Evolutionary conservation across 306 rosid genomes (phyloP), one percentile per base, ranked within the genome.

Genomic region (Glycine soja): DNA sequence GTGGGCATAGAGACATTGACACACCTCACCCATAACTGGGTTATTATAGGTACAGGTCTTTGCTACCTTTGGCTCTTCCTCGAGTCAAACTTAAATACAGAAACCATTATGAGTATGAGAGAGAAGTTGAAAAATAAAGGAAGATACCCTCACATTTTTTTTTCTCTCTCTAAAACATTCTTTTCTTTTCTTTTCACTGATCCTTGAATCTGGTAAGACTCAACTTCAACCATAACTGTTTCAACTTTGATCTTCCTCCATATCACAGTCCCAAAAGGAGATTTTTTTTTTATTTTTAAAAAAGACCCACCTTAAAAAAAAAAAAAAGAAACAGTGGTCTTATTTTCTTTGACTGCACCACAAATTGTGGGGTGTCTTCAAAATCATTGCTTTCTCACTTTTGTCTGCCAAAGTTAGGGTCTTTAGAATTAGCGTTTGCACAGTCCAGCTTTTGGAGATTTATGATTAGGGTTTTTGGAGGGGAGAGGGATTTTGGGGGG

Each of bases 361-460:
- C 87, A 90, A 88, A 32, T 86, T 91, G 97, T 89, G 97, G 89
- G 84, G 91, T 86, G 86, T 65, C 88, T 82, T 30, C 80, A 87
- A 87, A 91, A 93, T 93, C 97, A 93, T 93, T 89, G 87, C 90
- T 84, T 51, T 82, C 62, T 88, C 80, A 70, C 98, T 90, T 93
- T 95, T 93, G 94, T 93, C 96, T 89, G 87, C 62, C 84, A 93
- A 89, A 87, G 90, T 87, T 84, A 62, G 84, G 74, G 77, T 85
- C 88, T 89, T 86, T 78, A 80, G 84, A 76, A 88, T 82, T 81
- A 83, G 83, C 83, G 56, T 82, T 73, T 74, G 73, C 89, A 48
- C 76, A 80, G 70, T 82, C 77, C 74, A 63, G 36, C 80, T 67
- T 81, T 84, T 56, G 77, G 64, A 79, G 85, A 66, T 83, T 77